Conservation (phyloP, 2,329 filamentous ascomycete species). For the Phoma sp. region DNA sequence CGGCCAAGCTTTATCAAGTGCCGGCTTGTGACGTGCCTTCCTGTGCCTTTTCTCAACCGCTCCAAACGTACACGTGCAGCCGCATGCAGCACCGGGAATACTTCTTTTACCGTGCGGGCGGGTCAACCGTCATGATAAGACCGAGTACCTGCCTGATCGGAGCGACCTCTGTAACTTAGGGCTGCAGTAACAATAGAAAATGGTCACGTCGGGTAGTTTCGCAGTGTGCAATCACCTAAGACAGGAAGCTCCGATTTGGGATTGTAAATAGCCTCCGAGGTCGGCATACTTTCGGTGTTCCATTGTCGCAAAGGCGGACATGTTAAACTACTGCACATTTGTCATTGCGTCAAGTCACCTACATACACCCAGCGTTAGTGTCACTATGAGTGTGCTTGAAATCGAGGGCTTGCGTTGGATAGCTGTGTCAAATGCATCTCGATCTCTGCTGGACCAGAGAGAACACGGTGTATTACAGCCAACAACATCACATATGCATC, state of each 20-base stretch:
- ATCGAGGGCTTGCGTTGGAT: no score
- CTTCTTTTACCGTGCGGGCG: neutral
- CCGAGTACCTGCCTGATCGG: neutral
- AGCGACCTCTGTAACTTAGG: neutral
- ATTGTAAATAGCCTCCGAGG: neutral
- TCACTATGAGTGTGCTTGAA: no score
- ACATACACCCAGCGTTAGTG: no score
- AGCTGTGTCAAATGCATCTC: no score
- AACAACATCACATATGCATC: no score
- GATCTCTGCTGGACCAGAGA: no score
- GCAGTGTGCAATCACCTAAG: neutral
- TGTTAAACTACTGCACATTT: neutral
- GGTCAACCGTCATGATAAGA: neutral
- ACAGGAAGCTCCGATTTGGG: neutral
- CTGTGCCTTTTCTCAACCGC: conserved; percentile 6
- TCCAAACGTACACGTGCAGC: conserved; percentile 5
- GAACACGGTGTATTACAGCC: no score
- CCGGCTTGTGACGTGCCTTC: conserved; percentile 14
- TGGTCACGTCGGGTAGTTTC: no score
- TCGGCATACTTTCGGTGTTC: conserved; percentile 2
- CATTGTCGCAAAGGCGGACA: neutral
- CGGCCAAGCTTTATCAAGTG: conserved; percentile 24
- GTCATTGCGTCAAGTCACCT: no score
- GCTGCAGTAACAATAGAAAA: no score
- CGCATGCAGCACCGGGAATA: conserved; percentile 2